Percentiles rank a stretch among this genome's conserved stretches.
Conservation (phyloP, 2,329 filamentous ascomycete species). For the Hymenoscyphus fructigenus region DNA sequence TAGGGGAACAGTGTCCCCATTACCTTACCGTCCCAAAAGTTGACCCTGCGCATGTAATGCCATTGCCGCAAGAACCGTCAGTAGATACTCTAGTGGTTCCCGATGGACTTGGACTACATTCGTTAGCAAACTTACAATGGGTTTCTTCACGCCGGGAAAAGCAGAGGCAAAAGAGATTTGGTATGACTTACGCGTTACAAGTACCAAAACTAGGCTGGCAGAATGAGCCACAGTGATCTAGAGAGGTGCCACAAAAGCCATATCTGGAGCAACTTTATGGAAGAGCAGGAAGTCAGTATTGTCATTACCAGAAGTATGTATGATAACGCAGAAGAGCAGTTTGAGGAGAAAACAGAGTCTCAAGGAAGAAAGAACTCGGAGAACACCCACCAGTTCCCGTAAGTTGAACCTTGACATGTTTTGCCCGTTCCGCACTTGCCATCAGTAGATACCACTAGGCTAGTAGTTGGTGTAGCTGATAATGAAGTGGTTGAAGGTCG, state of each 20-base stretch:
- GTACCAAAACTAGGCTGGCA: constrained; percentile 10
- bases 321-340: no score
- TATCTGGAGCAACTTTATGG: constrained; percentile 13
- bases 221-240: constrained; percentile 8
- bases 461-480: background rate
- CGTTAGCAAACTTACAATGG: background rate
- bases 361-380: no score
- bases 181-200: constrained; percentile 2
- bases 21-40: background rate
- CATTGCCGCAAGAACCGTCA: background rate
- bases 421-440: background rate
- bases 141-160: no score
- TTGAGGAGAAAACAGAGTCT: no score
- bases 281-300: background rate
- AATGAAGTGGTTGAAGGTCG: background rate
- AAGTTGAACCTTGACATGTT: background rate
- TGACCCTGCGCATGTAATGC: background rate
- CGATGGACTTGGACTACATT: background rate
- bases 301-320: background rate
- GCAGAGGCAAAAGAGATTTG: background rate
- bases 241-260: constrained; percentile 4
- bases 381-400: background rate
- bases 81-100: background rate
- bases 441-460: background rate
- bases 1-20: no score